Base-by-base conservation (phyloP, 2,329 filamentous ascomycete genomes). In the Aspergillus sp. region DNA sequence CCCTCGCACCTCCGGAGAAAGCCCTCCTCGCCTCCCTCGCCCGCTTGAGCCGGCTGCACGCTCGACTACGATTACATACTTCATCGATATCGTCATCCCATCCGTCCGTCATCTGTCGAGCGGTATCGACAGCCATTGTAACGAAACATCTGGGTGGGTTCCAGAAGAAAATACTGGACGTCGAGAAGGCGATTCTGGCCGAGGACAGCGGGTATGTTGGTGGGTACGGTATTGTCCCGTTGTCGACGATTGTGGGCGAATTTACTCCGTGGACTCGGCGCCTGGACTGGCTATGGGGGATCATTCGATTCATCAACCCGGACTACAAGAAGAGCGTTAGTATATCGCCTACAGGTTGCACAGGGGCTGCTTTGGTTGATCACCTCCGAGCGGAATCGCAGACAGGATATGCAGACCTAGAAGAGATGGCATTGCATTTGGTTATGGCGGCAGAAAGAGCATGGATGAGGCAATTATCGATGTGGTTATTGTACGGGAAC, bases 401-500 rank as follows among this genome's bases (percentile, higher is more conserved):
- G 63, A 97, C 91, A 5, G 93, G 93, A 9, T 97, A 94, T 65
- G 74, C 80, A 5, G 89, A 96, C 59, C 81, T 98, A 46, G 88
- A 91, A 61, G 79, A 82, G 48, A 83, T 86, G 35, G 85, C 88
- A 0, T 70, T 81, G 52, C 80, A 83, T 48, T 71, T 97, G 33
- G 78, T 88, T n/a, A 78, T 74, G 9, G 74, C 88, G 26, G 90
- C 89, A 0, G 91, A 98, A 69, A 85, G 80, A 29, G 86, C 90
- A 6, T 98, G 93, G 93, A 72, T 97, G 60, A 86, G 88, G 64
- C 89, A 95, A 61, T 76, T 94, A 7, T 86, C 88, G 3, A 86
- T 86, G 28, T 98, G 91, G 91, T 77, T 97, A 6, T 69, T 97
- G 9, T 94, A 95, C 64, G 93, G 93, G 4, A 81, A 85, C 43